phyloP scores from a whole-genome alignment of 78 protist species.

The Speleostelium caveatum region DNA sequence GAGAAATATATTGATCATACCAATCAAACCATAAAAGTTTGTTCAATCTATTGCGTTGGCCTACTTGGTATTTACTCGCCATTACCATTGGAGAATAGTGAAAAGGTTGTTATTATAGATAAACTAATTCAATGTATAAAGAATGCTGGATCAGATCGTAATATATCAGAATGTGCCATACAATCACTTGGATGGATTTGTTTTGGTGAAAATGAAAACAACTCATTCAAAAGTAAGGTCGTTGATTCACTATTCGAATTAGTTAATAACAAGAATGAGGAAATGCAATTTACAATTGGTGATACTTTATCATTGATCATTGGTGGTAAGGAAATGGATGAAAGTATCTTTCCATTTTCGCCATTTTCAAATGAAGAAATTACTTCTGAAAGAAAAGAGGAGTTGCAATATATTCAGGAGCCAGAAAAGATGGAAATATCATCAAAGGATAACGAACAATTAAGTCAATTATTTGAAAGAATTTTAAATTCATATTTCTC shows the following conservation, averaged over 20 bases:
- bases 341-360: conserved; percentile 47
- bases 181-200: conserved; percentile 42
- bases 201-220: conserved; percentile 13
- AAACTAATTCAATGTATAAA: conserved; percentile 8
- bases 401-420: background rate
- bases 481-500: conserved; percentile 50
- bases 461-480: conserved; percentile 28
- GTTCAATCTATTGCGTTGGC: conserved; percentile 21
- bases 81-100: background rate
- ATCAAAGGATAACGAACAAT: background rate
- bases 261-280: conserved; percentile 73
- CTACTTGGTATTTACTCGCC: conserved; percentile 24
- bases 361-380: conserved; percentile 60
- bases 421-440: no score
- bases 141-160: conserved; percentile 28
- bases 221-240: background rate
- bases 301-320: conserved; percentile 42
- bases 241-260: conserved; percentile 57
- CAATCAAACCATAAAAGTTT: conserved; percentile 3
- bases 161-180: conserved; percentile 11
- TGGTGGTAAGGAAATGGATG: conserved; percentile 36
- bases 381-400: conserved; percentile 3
- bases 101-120: background rate
- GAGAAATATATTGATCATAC: conserved; percentile 25
- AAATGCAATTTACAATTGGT: conserved; percentile 66